Percentiles rank a stretch among this genome's conserved stretches.
These are phyloP conservation scores for Knufia petricola DNA, from an alignment of 2,329 filamentous ascomycete species.

Conservation along the genomic window DNA sequence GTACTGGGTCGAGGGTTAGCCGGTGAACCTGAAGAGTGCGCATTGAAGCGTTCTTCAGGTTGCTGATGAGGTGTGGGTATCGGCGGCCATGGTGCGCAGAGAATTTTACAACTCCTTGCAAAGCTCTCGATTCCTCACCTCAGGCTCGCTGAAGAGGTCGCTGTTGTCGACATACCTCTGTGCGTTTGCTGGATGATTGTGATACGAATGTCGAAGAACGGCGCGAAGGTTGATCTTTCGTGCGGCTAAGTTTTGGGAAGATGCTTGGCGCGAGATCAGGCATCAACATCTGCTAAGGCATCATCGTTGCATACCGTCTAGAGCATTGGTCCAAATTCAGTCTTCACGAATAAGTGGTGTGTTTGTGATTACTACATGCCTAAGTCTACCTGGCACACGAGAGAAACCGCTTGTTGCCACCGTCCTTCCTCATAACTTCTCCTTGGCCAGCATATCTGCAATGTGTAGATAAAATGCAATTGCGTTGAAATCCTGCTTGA, in stretches of 20 bases:
- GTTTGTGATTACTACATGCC: too few species aligned
- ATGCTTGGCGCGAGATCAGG: too few species aligned
- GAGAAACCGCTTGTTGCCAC: too few species aligned
- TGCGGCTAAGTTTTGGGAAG: background rate
- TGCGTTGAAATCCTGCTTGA: slow-evolving; percentile 52
- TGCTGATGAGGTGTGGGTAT: slow-evolving; percentile 30
- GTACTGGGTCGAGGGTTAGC: slow-evolving; percentile 46
- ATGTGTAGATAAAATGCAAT: slow-evolving; percentile 56
- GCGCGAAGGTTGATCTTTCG: background rate
- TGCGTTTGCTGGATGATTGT: background rate
- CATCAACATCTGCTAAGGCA: too few species aligned
- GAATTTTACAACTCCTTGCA: slow-evolving; percentile 11
- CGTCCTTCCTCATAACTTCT: slow-evolving; percentile 45
- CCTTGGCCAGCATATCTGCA: slow-evolving; percentile 61
- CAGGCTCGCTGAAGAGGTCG: slow-evolving; percentile 23
- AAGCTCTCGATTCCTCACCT: slow-evolving; percentile 19
- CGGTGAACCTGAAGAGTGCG: slow-evolving; percentile 60
- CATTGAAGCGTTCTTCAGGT: slow-evolving; percentile 60
- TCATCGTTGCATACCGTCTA: too few species aligned
- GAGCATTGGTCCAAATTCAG: too few species aligned
- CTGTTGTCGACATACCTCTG: slow-evolving; percentile 21
- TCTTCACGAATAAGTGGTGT: too few species aligned
- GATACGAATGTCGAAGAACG: background rate
- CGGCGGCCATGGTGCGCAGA: slow-evolving; percentile 17
- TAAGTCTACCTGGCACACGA: too few species aligned